Evolutionary conservation across 83 land plant genomes (phyloP).

Genomic region (Isoetes engelmannii): DNA sequence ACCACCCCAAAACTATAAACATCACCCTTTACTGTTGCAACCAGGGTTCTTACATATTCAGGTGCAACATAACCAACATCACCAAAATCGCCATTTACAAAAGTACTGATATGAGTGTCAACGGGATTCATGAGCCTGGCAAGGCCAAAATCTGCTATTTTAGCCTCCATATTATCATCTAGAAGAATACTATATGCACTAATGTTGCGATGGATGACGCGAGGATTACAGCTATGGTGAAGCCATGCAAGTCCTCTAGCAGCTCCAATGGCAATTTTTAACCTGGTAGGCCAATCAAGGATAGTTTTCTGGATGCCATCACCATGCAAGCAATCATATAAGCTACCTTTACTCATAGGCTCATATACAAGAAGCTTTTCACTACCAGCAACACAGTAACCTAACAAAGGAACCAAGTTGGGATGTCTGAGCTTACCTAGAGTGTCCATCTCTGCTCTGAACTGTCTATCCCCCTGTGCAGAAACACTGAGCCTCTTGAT

Average conservation of each 20-base stretch:
- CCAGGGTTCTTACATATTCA: conserved; percentile 63
- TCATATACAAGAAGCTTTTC: conserved; percentile 83
- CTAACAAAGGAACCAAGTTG: conserved; percentile 76
- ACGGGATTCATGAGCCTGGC: conserved; percentile 53
- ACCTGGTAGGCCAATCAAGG: conserved; percentile 67
- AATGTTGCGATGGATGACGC: conserved; percentile 65
- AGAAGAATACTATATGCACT: conserved; percentile 59
- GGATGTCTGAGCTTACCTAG: conserved; percentile 73
- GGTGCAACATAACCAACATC: conserved; percentile 87
- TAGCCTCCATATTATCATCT: conserved; percentile 74
- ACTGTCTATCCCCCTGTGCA: conserved; percentile 49
- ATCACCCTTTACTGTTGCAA: conserved; percentile 75
- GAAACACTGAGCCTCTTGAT: conserved; percentile 47
- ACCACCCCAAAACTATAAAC: conserved; percentile 87
- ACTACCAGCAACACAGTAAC: conserved; percentile 71
- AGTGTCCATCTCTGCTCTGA: conserved; percentile 65
- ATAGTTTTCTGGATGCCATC: neutral
- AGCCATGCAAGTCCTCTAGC: conserved; percentile 89
- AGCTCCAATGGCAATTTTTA: conserved; percentile 72
- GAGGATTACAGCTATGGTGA: conserved; percentile 81
- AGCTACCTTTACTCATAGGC: conserved; percentile 59
- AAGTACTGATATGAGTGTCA: conserved; percentile 48
- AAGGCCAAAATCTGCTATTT: conserved; percentile 83
- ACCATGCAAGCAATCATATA: conserved; percentile 45
- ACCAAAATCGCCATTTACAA: conserved; percentile 68